Base-by-base conservation (phyloP, 2,329 filamentous ascomycete species). In the Paraphoma sp. region DNA sequence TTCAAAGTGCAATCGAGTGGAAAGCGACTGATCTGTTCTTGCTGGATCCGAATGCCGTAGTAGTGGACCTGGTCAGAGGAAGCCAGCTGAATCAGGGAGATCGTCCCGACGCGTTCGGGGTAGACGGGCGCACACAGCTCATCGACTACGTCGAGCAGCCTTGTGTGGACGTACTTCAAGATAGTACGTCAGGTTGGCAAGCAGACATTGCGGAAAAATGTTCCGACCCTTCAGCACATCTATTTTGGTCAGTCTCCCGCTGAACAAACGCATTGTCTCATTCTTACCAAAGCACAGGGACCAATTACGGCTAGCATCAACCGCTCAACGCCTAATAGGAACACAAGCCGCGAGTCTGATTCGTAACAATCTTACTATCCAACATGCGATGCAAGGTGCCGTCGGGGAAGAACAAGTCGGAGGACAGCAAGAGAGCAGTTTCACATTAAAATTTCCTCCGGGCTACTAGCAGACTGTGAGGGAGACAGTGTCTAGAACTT, bases 291-390 rank as follows among this genome's bases (percentile, higher is more conserved):
- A 42, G 45, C 46, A 58, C 56, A 77, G 74, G 76, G 71, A 77
- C 58, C 63, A 70, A 47, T 57, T 76, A 45, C 72, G 74, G 44
- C 62, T 77, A 41, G 71, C 70, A 48, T 69, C 73, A 9, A 64
- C 62, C 42, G 74, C 72, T 30, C 72, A 77, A 49, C 51, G 66
- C 53, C 70, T 76, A 65, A 73, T 78, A 55, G 76, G 73, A 61
- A 65, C 54, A 47, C 68, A 74, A 53, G 68, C 75, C 62, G 75
- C 69, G 51, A 65, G 60, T 53, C 62, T 78, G 48, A 55, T 77
- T 43, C 67, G 64, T 51, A 54, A 53, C 12, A 76, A 76, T 54
- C 60, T 64, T 43, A 73, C 68, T 48, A 59, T 72, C 64, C 10
- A 36, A 36, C 33, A 6, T 6, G 33, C 33, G 33, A 36, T 36